These are phyloP conservation scores for Fusarium nodosum DNA, from an alignment of 2,329 filamentous ascomycete species.

Conservation along the genomic window DNA sequence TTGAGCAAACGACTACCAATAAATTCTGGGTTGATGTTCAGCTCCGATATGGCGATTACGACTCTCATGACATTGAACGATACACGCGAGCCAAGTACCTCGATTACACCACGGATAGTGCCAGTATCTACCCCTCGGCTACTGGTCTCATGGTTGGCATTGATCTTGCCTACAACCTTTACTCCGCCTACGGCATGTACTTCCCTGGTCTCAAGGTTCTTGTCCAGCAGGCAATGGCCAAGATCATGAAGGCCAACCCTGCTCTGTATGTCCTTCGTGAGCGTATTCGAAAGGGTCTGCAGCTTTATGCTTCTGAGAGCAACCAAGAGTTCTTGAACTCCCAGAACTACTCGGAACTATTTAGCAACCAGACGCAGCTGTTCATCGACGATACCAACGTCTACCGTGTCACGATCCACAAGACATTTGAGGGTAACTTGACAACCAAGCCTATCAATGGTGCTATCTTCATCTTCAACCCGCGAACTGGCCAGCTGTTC, in stretches of 20 bases:
- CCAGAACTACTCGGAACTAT: slow-evolving; percentile 98
- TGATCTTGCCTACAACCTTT: slow-evolving; percentile 97
- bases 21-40: slow-evolving; percentile 99
- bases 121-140: slow-evolving; percentile 97
- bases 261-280: slow-evolving; percentile 96
- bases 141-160: slow-evolving; percentile 98
- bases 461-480: slow-evolving; percentile 99
- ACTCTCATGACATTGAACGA: slow-evolving; percentile 98
- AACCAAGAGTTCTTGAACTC: slow-evolving; percentile 99
- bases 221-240: slow-evolving; percentile 98
- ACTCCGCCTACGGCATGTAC: slow-evolving; percentile 98
- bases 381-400: slow-evolving; percentile 99
- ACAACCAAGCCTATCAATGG: slow-evolving; percentile 99
- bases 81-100: slow-evolving; percentile 98
- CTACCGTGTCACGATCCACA: slow-evolving; percentile 99
- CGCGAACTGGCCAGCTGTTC: slow-evolving; percentile 97
- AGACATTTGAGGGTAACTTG: slow-evolving; percentile 98
- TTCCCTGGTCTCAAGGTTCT: slow-evolving; percentile 97
- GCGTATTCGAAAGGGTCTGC: slow-evolving; percentile 97
- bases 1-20: slow-evolving; percentile 94
- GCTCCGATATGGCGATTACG: slow-evolving; percentile 96
- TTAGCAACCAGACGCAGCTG: slow-evolving; percentile 98
- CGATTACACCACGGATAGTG: slow-evolving; percentile 98
- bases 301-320: slow-evolving; percentile 97
- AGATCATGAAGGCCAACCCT: slow-evolving; percentile 99